phyloP scores from a whole-genome alignment of 108 stramenopile species.

The Pseudonitzschia pungens region DNA sequence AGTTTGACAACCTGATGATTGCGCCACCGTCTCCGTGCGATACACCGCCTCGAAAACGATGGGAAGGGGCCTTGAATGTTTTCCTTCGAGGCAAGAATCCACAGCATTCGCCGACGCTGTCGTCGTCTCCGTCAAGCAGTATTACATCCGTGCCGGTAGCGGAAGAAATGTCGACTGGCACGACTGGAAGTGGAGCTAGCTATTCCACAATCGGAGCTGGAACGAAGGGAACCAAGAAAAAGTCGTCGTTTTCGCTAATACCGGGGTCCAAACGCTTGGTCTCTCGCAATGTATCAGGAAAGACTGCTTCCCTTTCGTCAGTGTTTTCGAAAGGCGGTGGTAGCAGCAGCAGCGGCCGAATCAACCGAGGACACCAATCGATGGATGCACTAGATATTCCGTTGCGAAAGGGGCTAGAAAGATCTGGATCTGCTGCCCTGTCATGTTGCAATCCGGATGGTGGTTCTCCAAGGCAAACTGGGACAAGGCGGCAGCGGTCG shows the following conservation, averaged over 20 bases:
- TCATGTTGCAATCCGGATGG: too few species aligned
- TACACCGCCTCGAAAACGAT: conserved; percentile 6
- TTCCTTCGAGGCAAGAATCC: conserved; percentile 9
- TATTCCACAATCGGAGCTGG: background rate
- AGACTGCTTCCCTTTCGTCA: background rate
- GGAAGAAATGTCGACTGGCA: background rate
- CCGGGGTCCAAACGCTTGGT: conserved; percentile 14
- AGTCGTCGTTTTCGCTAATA: conserved; percentile 17
- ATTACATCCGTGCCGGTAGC: background rate
- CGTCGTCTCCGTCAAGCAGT: conserved; percentile 13
- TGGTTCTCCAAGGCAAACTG: too few species aligned
- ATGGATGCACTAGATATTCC: conserved; percentile 25
- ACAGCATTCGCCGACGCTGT: conserved; percentile 10
- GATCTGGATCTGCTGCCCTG: background rate
- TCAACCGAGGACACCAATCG: conserved; percentile 11
- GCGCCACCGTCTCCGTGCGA: conserved; percentile 3
- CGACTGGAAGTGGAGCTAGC: conserved; percentile 6
- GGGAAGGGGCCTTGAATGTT: conserved; percentile 3
- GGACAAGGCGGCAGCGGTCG: background rate
- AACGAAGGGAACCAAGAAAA: conserved; percentile 11
- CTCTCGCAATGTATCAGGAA: conserved; percentile 7
- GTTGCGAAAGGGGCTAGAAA: conserved; percentile 10
- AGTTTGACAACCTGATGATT: background rate
- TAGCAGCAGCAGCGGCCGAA: background rate
- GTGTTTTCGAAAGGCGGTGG: conserved; percentile 11